These are phyloP conservation scores for Themeda triandra DNA, from an alignment of 176 grass and related monocot species.

Conservation along the genomic window DNA sequence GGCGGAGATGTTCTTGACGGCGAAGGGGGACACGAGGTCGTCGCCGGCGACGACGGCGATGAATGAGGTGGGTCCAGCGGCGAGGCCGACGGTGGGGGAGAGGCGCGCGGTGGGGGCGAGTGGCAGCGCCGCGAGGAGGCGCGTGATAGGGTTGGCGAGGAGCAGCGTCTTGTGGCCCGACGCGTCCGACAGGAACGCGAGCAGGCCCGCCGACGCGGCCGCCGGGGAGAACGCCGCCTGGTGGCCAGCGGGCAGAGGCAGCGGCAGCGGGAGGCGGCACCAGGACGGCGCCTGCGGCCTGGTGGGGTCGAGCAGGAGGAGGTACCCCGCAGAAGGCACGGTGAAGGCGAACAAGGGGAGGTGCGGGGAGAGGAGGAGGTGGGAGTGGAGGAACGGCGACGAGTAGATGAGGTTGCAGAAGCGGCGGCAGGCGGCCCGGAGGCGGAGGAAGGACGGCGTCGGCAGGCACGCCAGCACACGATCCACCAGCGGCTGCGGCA, in stretches of 20 bases:
- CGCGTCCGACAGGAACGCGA: slow-evolving; percentile 73
- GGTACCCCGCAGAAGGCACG: slow-evolving; percentile 26
- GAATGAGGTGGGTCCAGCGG: slow-evolving; percentile 69
- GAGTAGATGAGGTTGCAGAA: slow-evolving; percentile 88
- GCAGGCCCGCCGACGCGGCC: slow-evolving; percentile 61
- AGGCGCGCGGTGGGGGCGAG: slow-evolving; percentile 62
- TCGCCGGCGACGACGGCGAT: slow-evolving; percentile 71
- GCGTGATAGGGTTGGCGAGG: slow-evolving; percentile 75
- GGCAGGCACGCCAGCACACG: slow-evolving; percentile 83
- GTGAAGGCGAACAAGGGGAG: slow-evolving; percentile 85
- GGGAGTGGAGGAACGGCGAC: slow-evolving; percentile 78
- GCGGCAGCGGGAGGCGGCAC: slow-evolving; percentile 53
- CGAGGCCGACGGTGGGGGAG: slow-evolving; percentile 74
- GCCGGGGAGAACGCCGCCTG: slow-evolving; percentile 47
- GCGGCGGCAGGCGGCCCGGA: slow-evolving; percentile 72
- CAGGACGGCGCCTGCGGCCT: slow-evolving; percentile 27
- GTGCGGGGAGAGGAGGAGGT: slow-evolving; percentile 74
- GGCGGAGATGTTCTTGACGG: slow-evolving; percentile 91
- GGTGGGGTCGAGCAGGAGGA: slow-evolving; percentile 58
- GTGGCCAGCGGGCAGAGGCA: background rate
- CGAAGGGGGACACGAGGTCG: slow-evolving; percentile 88
- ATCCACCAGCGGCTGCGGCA: slow-evolving; percentile 74
- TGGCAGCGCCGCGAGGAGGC: slow-evolving; percentile 63
- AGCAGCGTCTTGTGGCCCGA: slow-evolving; percentile 78
- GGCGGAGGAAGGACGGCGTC: slow-evolving; percentile 68